Evolutionary conservation across 2,329 filamentous ascomycete genomes (phyloP), one percentile per base, ranked within the genome.

Genomic region (Rhexocercosporidium sp.): DNA sequence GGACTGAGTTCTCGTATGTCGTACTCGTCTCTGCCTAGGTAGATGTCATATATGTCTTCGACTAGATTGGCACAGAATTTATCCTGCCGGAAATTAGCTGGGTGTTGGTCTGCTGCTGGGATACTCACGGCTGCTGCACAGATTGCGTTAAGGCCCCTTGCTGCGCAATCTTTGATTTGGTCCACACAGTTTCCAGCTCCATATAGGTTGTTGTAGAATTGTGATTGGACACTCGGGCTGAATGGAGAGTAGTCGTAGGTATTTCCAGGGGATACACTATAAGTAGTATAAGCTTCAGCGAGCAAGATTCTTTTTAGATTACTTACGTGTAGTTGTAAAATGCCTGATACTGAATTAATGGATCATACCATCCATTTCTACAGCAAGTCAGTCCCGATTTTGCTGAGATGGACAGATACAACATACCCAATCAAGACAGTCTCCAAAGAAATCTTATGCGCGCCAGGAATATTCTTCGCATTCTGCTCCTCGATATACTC

Each of bases 401-500:
- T 14, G 4, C 20, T 44, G 39, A 34, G 7, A 14, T 22, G 16
- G 39, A 3, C 8, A 18, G 16, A 54, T 16, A 5, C 7, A 12
- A 51, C 67, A 51, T 67, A 72, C 70, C 85, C 85, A 64, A 88
- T 84, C n/a, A 84, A 64, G 1, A 86, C 81, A 1, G 81, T 80
- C 72, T 84, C 77, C 0, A 86, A 78, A 3, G 81, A 72, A 63
- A 86, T 84, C 63, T 82, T 74, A 34, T 80, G 78, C 0, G 83
- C 81, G 1, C 81, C 82, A 0, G 79, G 70, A 27, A 87, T 75
- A 22, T 85, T 84, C 67, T 82, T 81, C 20, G 81, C 78, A 71
- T 92, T 93, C 77, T 92, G 88, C 63, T 84, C 77, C 72, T 90
- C 83, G 76, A 84, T 85, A 47, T 81, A 81, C 41, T 83, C 79